Conservation (phyloP, 2,329 filamentous ascomycete species). For the Exophiala aquamarina region DNA sequence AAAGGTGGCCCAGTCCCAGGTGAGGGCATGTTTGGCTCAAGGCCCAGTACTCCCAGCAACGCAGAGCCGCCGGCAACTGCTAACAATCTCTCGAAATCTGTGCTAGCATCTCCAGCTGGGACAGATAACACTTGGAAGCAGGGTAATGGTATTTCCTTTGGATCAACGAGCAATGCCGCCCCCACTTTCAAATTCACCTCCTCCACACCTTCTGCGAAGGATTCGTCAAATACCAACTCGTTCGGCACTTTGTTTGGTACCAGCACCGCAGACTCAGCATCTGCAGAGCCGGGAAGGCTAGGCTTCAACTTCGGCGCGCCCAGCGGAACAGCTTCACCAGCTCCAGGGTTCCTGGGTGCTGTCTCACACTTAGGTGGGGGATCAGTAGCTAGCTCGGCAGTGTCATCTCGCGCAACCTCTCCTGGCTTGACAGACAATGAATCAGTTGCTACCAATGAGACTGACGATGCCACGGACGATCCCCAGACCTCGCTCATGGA, state of each 20-base stretch:
- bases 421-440: slow-evolving; percentile 46
- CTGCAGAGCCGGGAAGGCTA: slow-evolving; percentile 25
- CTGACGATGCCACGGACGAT: slow-evolving; percentile 55
- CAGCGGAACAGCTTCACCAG: slow-evolving; percentile 25
- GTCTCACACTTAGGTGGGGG: slow-evolving; percentile 29
- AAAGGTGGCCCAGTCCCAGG: slow-evolving; percentile 25
- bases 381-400: slow-evolving; percentile 36
- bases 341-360: slow-evolving; percentile 29
- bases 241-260: slow-evolving; percentile 34
- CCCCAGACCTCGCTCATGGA: slow-evolving; percentile 68
- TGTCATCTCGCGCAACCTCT: slow-evolving; percentile 46
- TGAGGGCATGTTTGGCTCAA: slow-evolving; percentile 33
- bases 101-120: slow-evolving; percentile 25
- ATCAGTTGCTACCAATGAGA: slow-evolving; percentile 39
- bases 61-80: slow-evolving; percentile 11
- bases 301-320: slow-evolving; percentile 41
- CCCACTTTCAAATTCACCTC: slow-evolving; percentile 31
- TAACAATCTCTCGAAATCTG: slow-evolving; percentile 16
- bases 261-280: slow-evolving; percentile 20
- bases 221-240: slow-evolving; percentile 30
- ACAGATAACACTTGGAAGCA: slow-evolving; percentile 50
- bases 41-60: slow-evolving; percentile 27
- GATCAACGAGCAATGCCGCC: slow-evolving; percentile 29
- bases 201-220: slow-evolving; percentile 27
- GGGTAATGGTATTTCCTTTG: slow-evolving; percentile 50